phyloP scores from a whole-genome alignment of 2,329 filamentous ascomycete species.

The Fusarium guadeloupense region DNA sequence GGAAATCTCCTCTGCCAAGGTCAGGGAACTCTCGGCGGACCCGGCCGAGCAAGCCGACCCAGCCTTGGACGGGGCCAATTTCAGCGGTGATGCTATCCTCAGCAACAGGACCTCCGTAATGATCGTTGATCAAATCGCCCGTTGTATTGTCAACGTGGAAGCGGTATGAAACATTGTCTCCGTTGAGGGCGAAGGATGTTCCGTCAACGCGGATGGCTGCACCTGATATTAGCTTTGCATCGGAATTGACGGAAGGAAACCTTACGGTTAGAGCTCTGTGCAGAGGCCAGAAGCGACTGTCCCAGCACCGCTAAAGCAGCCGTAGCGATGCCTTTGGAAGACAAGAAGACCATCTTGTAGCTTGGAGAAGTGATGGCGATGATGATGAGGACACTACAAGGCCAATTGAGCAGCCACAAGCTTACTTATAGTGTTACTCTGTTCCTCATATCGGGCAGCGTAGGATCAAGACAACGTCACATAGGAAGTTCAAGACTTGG shows the following conservation, averaged over 20 bases:
- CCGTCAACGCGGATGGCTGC: slow-evolving; percentile 62
- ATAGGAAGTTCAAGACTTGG: neutral
- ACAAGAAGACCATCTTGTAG: slow-evolving; percentile 9
- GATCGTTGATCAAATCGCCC: slow-evolving; percentile 67
- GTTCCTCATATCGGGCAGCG: too few relatives aligned
- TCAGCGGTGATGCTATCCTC: slow-evolving; percentile 56
- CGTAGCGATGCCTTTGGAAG: neutral
- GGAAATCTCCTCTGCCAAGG: slow-evolving; percentile 70
- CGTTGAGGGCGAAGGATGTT: slow-evolving; percentile 66
- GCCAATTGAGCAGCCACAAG: neutral
- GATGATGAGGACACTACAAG: neutral
- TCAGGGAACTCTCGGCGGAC: slow-evolving; percentile 73
- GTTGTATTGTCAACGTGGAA: slow-evolving; percentile 68
- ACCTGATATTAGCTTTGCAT: neutral
- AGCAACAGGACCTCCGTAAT: slow-evolving; percentile 66
- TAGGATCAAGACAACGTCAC: neutral
- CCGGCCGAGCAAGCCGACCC: slow-evolving; percentile 64
- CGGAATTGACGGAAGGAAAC: fast-evolving
- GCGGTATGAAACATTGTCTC: slow-evolving; percentile 66
- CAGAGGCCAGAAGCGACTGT: neutral
- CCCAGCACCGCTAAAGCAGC: neutral
- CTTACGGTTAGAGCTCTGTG: slow-evolving; percentile 2
- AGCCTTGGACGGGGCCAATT: slow-evolving; percentile 43
- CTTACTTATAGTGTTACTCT: neutral
- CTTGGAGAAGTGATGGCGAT: neutral